Evolutionary conservation across 805 yeast species (phyloP), one percentile per base, ranked within the genome.

Genomic region (Blastobotrys chiropterorum): DNA sequence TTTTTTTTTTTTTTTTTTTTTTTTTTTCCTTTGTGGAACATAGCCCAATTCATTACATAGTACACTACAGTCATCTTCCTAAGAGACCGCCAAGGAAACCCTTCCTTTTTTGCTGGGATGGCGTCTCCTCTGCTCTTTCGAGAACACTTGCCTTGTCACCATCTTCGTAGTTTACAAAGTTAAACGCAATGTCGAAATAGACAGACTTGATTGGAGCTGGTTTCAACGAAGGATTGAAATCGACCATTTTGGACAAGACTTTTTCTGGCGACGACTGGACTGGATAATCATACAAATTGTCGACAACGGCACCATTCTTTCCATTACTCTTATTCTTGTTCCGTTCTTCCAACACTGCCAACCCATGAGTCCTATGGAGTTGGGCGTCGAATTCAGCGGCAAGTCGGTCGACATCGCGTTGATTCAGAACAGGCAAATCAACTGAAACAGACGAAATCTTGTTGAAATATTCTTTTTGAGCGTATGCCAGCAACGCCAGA

Each of bases 151-250:
- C 44, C 53, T 50, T 48, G 26, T 39, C 54, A 8, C 31, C 51
- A n/a, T 44, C 57, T 8, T 65, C 70, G 48, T 63, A 83, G 38
- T 75, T 73, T 49, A 90, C 77, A 63, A 86, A 90, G 65, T 90
- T 90, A 73, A 75, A 90, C 0, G 95, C 98, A 57, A 88, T 74
- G 65, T 92, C 99, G 62, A 89, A 94, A 62, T 90, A 77, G 7
- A 90, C 95, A 0, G 99, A 97, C 68, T 94, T 92, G 52, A 84
- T 79, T 49, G 82, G 76, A 1, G 86, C 80, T 0, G 95, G 86
- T 56, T 70, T 72, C 41, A 89, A 47, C n/a, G 61, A 58, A 11
- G 66, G 61, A 2, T 64, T 61, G 16, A 71, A 53, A 48, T 68
- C 65, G 11, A 64, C 74, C 17, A 69, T 54, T 5, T 59, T 48